Percentiles rank a stretch among this genome's conserved stretches.
phyloP scores from a whole-genome alignment of 352 stramenopile species.

The Phytophthora uliginosa region DNA sequence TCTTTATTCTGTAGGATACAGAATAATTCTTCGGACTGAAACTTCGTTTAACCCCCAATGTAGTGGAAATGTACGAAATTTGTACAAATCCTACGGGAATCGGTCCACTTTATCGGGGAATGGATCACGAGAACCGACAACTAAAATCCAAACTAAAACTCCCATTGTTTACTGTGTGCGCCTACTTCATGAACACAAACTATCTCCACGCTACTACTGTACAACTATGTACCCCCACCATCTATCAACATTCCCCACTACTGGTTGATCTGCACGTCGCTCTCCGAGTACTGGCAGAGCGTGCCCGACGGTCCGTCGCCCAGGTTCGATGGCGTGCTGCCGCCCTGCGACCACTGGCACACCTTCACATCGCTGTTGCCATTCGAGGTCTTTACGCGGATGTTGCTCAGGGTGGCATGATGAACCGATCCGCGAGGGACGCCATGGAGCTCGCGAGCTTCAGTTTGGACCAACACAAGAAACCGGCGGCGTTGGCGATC shows the following conservation, averaged over 20 bases:
- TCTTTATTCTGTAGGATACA: too few species aligned
- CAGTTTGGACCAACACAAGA: slow-evolving; percentile 48
- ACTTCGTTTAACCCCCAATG: too few species aligned
- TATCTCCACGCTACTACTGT: too few species aligned
- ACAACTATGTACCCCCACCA: not conserved
- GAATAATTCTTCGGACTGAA: too few species aligned
- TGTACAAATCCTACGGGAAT: too few species aligned
- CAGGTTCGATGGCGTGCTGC: slow-evolving; percentile 24
- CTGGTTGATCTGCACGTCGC: slow-evolving; percentile 28
- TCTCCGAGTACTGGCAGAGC: slow-evolving; percentile 33
- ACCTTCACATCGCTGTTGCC: slow-evolving; percentile 29
- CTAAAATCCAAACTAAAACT: too few species aligned
- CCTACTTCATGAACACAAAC: too few species aligned
- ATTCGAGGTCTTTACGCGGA: slow-evolving; percentile 27
- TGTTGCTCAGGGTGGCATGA: slow-evolving; percentile 46
- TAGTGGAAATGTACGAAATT: too few species aligned
- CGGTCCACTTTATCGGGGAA: too few species aligned
- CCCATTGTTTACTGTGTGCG: too few species aligned
- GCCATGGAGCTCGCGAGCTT: slow-evolving; percentile 52
- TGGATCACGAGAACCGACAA: too few species aligned
- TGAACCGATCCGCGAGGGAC: slow-evolving; percentile 35
- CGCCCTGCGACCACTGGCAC: slow-evolving; percentile 37
- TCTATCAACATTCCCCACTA: not conserved
- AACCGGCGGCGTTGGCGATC: slow-evolving; percentile 19
- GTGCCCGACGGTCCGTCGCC: slow-evolving; percentile 30